Conservation (phyloP, 2,329 filamentous ascomycete species). For the Cordyceps fumosorosea region DNA sequence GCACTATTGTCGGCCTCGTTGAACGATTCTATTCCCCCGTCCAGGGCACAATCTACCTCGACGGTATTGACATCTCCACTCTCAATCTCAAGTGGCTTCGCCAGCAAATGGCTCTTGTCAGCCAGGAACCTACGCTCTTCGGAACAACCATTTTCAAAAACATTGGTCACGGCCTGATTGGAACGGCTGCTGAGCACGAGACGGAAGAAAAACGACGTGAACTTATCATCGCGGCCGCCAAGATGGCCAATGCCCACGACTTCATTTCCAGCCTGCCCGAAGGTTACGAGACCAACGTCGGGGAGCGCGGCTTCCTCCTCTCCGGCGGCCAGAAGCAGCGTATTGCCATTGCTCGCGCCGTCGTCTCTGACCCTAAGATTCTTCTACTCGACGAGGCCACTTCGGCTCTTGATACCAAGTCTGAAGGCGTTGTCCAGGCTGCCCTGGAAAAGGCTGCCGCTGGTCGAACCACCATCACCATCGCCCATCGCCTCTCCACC, state of each 20-base stretch:
- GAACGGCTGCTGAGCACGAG: slow-evolving; percentile 65
- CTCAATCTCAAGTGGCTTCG: slow-evolving; percentile 88
- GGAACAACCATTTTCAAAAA: slow-evolving; percentile 84
- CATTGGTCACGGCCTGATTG: slow-evolving; percentile 84
- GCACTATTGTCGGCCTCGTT: slow-evolving; percentile 85
- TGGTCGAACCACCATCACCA: slow-evolving; percentile 89
- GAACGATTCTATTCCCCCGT: slow-evolving; percentile 94
- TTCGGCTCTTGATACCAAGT: slow-evolving; percentile 87
- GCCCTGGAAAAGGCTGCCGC: slow-evolving; percentile 80
- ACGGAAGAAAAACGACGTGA: slow-evolving; percentile 61
- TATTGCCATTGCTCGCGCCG: slow-evolving; percentile 85
- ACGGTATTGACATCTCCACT: slow-evolving; percentile 72
- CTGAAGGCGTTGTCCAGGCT: slow-evolving; percentile 88
- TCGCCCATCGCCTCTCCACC: slow-evolving; percentile 90
- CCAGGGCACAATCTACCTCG: slow-evolving; percentile 68
- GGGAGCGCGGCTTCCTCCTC: slow-evolving; percentile 84
- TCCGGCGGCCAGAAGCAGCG: slow-evolving; percentile 96
- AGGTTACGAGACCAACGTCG: slow-evolving; percentile 90
- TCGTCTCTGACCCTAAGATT: slow-evolving; percentile 88
- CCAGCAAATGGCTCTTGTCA: slow-evolving; percentile 86
- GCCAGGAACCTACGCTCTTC: slow-evolving; percentile 88
- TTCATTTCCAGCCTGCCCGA: slow-evolving; percentile 80
- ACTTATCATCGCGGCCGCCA: slow-evolving; percentile 73
- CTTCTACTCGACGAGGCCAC: slow-evolving; percentile 93
- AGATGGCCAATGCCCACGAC: slow-evolving; percentile 89